Base-by-base conservation (phyloP, 2,329 filamentous ascomycete genomes). In the Calonectria pseudoturangicola region DNA sequence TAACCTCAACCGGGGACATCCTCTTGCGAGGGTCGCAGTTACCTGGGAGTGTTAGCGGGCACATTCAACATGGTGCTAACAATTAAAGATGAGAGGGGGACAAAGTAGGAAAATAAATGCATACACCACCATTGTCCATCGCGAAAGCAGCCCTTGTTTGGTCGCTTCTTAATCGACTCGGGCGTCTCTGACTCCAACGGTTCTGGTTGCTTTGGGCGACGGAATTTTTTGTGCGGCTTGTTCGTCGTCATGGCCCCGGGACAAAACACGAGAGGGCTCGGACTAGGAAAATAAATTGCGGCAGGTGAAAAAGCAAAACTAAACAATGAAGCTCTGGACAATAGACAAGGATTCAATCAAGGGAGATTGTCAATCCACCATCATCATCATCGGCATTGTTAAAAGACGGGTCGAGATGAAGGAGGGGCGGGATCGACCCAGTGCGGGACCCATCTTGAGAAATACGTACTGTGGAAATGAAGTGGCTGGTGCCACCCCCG, bases 21-120 rank as follows among this genome's bases (percentile, higher is more conserved):
- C 77, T 79, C 30, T 79, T 78, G 16, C 84, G 86, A 28, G 86
- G 87, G 28, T 81, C 80, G 70, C 87, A 88, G 73, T 88, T 85
- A 77, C 86, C 85, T 87, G 64, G 27, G 15, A 18, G 28, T 41
- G 13, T 60, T 41, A 10, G 36, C 25, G 4, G 13, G 21, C 16
- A 16, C 4, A 41, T 30, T 27, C 5, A 41, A 18, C 10, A 10
- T 7, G 18, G 41, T 33, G 12, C 30, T 74, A 15, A 71, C 67
- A 70, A 25, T 43, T 39, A 8, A 16, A 15, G 8, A 21, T 13
- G 1, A 21, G 36, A 13, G 13, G 28, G 3, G 21, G 9, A 21
- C 10, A 16, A 36, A 2, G n/a, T n/a, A n/a, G 4, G 16, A 21
- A 27, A 45, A 27, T 36, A 56, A 48, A 13, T 16, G 77, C 83